phyloP scores from a whole-genome alignment of 2,329 filamentous ascomycete species.

The Alternaria metachromatica region DNA sequence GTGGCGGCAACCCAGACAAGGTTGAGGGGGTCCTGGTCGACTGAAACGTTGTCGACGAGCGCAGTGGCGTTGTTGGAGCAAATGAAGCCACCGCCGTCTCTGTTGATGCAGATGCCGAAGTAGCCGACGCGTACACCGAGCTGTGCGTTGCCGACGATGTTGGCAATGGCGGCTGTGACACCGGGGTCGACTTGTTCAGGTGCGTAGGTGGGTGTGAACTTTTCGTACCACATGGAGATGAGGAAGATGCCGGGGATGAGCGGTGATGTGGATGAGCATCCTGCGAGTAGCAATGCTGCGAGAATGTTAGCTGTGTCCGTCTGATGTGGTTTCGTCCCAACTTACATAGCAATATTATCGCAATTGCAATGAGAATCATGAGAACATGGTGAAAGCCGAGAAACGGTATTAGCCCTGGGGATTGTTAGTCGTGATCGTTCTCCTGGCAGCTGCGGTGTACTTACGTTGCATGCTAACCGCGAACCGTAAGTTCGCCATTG shows the following conservation, averaged over 20 bases:
- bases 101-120: slow-evolving; percentile 96
- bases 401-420: slow-evolving; percentile 64
- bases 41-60: slow-evolving; percentile 83
- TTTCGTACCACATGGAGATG: slow-evolving; percentile 95
- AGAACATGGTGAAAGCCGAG: slow-evolving; percentile 82
- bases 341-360: slow-evolving; percentile 94
- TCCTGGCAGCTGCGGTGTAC: slow-evolving; percentile 19
- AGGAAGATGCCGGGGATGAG: slow-evolving; percentile 96
- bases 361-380: slow-evolving; percentile 94
- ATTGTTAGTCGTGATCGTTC: slow-evolving; percentile 33
- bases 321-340: slow-evolving; percentile 29
- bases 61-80: slow-evolving; percentile 98
- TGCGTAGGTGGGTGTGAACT: slow-evolving; percentile 80
- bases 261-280: slow-evolving; percentile 95
- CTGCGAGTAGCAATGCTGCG: slow-evolving; percentile 85
- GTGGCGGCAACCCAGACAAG: slow-evolving; percentile 96
- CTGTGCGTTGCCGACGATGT: slow-evolving; percentile 84
- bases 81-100: slow-evolving; percentile 87
- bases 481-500: slow-evolving; percentile 58
- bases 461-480: slow-evolving; percentile 59
- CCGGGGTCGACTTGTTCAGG: slow-evolving; percentile 91
- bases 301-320: slow-evolving; percentile 24
- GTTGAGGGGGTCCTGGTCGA: slow-evolving; percentile 95
- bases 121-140: slow-evolving; percentile 94
- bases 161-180: slow-evolving; percentile 82